phyloP scores from a whole-genome alignment of 331 rosid genomes.

The Pyracantha coccinea region DNA sequence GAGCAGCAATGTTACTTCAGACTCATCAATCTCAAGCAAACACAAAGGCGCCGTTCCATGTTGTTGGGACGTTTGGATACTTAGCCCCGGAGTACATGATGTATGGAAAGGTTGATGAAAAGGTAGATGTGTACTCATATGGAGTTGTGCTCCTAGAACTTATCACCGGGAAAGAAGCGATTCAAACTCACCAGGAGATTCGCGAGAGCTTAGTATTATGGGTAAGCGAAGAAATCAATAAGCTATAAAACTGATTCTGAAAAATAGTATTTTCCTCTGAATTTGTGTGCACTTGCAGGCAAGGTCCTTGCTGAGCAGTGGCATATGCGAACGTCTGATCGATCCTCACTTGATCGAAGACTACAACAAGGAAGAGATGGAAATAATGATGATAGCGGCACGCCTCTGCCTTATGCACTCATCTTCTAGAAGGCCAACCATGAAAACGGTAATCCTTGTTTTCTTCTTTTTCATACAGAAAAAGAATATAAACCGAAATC shows the following conservation, averaged over 20 bases:
- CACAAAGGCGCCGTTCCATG: slow-evolving; percentile 8
- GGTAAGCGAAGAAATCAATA: slow-evolving; percentile 17
- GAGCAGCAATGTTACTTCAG: slow-evolving; percentile 26
- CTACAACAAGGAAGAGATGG: slow-evolving; percentile 37
- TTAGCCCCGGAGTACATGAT: slow-evolving; percentile 39
- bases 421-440: slow-evolving; percentile 41
- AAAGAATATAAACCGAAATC: not conserved
- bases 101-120: slow-evolving; percentile 42
- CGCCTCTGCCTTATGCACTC: slow-evolving; percentile 41
- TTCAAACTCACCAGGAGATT: slow-evolving; percentile 21
- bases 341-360: slow-evolving; percentile 31
- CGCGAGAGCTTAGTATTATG: slow-evolving; percentile 38
- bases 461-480: not conserved
- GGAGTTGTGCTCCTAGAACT: slow-evolving; percentile 49
- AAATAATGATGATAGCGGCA: slow-evolving; percentile 32
- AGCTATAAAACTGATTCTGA: not conserved
- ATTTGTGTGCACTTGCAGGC: slow-evolving; percentile 19
- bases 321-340: slow-evolving; percentile 25
- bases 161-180: slow-evolving; percentile 45
- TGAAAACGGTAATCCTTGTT: slow-evolving; percentile 21
- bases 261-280: not conserved
- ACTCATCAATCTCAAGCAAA: slow-evolving; percentile 11
- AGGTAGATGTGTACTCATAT: slow-evolving; percentile 43
- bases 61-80: slow-evolving; percentile 39
- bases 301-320: slow-evolving; percentile 31